Evolutionary conservation across 768 basidiomycete genomes (phyloP), one percentile per base, ranked within the genome.

Genomic region (Suillus spraguei): DNA sequence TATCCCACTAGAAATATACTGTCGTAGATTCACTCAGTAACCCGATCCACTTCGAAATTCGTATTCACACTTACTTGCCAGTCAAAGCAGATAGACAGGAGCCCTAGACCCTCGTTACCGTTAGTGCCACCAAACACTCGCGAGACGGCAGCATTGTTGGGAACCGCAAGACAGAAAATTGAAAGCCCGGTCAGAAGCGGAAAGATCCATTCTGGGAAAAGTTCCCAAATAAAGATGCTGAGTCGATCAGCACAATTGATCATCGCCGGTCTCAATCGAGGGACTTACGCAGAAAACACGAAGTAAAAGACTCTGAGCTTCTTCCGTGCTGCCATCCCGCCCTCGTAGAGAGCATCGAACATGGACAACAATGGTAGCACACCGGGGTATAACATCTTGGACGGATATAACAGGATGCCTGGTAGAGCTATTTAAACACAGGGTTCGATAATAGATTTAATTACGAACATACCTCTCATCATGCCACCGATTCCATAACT

Each of bases 41-140:
- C 4, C 20, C 13, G 3, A 22, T 32, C 10, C n/a, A 16, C 69
- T 69, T 56, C 68, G 66, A 58, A 72, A n/a, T n/a, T n/a, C n/a
- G 68, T 65, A 65, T 5, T 72, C 61, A 59, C 35, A 61, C 52
- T 60, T 20, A 62, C 61, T 24, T 74, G 72, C 73, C 73, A 91
- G 67, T 90, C 89, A 53, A 90, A 82, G n/a, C 85, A 84, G 47
- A 90, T 63, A 39, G 82, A 84, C 46, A 86, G 61, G 22, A 90
- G 68, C 0, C 89, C 88, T 46, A 90, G 77, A 0, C 88, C 89
- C 71, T 91, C 88, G 67, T 90, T 91, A 35, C 82, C 87, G 41
- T 84, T 79, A 3, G 83, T 76, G 6, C 90, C 90, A 35, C 90
- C 90, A 63, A 91, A 90, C 0, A 91, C 67, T 60, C 86, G 84